Evolutionary conservation across 192 early-diverging fungal species (phyloP).

Genomic region (Powellomyces hirtus): DNA sequence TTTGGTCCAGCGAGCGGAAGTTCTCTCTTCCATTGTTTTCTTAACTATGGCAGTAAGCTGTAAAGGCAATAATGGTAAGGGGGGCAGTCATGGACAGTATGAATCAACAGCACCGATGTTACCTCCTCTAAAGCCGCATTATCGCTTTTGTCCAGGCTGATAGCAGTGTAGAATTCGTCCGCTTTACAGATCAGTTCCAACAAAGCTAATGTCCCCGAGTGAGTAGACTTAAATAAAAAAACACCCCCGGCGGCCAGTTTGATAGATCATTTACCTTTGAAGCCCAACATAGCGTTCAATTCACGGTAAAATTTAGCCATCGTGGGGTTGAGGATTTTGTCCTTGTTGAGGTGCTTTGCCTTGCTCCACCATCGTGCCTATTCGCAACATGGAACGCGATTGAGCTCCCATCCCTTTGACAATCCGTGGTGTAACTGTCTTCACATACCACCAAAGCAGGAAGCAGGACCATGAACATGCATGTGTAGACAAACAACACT

Average conservation of each 20-base stretch:
- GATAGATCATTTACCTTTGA: conserved; percentile 24
- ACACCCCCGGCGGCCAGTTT: no score
- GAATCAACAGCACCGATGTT: background rate
- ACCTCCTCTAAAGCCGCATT: conserved; percentile 34
- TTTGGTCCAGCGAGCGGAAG: conserved; percentile 62
- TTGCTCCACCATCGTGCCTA: conserved; percentile 95
- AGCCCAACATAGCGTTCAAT: conserved; percentile 70
- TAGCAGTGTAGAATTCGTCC: conserved; percentile 60
- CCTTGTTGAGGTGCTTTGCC: conserved; percentile 83
- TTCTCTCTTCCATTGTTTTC: conserved; percentile 53
- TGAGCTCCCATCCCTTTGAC: background rate
- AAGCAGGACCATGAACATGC: conserved; percentile 84
- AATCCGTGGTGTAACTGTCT: background rate
- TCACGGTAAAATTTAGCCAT: conserved; percentile 93
- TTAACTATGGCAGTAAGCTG: conserved; percentile 38
- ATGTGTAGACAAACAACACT: conserved; percentile 81
- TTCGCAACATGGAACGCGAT: no score
- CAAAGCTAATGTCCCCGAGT: no score
- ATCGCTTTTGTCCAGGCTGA: conserved; percentile 28
- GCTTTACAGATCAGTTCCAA: conserved; percentile 74
- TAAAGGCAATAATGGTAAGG: background rate
- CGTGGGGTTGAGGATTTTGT: conserved; percentile 81
- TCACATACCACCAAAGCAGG: conserved; percentile 75
- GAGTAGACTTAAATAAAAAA: conserved; percentile 29
- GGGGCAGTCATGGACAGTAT: background rate